Evolutionary conservation across 2,329 filamentous ascomycete species (phyloP).

Genomic region (Alternaria sp.): DNA sequence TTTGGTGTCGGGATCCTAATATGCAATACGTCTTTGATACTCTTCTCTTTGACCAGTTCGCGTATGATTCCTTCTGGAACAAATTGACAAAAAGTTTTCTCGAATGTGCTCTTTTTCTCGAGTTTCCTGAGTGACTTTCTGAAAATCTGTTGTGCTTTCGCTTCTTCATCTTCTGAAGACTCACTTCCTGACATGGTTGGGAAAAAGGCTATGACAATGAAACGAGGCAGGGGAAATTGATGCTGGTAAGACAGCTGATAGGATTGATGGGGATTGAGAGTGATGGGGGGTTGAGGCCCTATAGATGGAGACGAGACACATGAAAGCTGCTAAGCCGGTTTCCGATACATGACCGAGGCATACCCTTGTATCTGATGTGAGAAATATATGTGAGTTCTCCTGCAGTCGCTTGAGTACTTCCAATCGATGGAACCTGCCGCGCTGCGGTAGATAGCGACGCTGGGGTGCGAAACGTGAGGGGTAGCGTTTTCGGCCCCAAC

Average conservation of each 20-base stretch:
- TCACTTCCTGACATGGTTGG: neutral
- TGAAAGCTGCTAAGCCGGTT: too few relatives aligned
- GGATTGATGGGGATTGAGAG: too few relatives aligned
- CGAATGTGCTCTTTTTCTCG: too few relatives aligned
- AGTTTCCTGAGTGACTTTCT: neutral
- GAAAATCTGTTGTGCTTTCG: neutral
- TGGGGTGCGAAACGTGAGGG: neutral
- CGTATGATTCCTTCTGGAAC: too few relatives aligned
- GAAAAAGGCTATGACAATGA: neutral
- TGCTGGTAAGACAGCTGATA: too few relatives aligned
- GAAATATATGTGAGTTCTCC: neutral
- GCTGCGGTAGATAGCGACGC: neutral
- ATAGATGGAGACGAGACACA: too few relatives aligned
- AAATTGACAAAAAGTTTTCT: too few relatives aligned
- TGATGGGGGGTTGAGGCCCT: too few relatives aligned
- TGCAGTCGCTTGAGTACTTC: neutral
- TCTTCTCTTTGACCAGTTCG: neutral
- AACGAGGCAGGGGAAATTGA: too few relatives aligned
- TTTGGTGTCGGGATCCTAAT: neutral
- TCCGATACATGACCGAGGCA: too few relatives aligned
- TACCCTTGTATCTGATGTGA: neutral
- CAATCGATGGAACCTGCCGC: neutral
- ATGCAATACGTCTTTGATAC: neutral
- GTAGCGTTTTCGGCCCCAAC: neutral
- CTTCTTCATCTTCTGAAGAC: neutral